phyloP scores from a whole-genome alignment of 2,329 filamentous ascomycete genomes.

The Colletotrichum tofieldiae region DNA sequence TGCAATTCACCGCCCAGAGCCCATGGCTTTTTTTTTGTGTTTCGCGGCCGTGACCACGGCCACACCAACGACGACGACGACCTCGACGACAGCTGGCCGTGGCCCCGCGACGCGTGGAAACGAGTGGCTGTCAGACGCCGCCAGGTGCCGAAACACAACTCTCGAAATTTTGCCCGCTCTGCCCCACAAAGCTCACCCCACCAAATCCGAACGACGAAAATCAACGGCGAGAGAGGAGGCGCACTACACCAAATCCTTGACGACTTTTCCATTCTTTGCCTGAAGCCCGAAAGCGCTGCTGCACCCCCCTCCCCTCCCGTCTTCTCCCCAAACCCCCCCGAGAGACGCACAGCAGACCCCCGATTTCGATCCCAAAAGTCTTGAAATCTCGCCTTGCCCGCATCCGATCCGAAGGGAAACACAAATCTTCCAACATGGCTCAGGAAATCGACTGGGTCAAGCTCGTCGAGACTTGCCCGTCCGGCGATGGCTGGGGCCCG shows the following conservation, averaged over 20 bases:
- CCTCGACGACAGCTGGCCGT: slow-evolving; percentile 5
- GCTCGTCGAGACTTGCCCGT: slow-evolving; percentile 80
- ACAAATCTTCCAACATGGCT: slow-evolving; percentile 56
- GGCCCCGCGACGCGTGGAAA: slow-evolving; percentile 36
- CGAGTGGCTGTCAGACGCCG: slow-evolving; percentile 22
- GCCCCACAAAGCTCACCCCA: slow-evolving; percentile 46
- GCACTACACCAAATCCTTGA: slow-evolving; percentile 42
- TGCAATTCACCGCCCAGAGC: slow-evolving; percentile 1
- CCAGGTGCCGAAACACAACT: slow-evolving; percentile 31
- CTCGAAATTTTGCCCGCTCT: slow-evolving; percentile 44
- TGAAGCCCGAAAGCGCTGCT: slow-evolving; percentile 40
- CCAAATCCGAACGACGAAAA: slow-evolving; percentile 44
- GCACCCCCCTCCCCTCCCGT: slow-evolving; percentile 25
- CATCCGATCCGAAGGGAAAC: slow-evolving; percentile 15
- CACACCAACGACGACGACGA: neutral
- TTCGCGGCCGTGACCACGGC: neutral
- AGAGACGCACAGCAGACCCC: slow-evolving; percentile 23
- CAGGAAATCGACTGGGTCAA: slow-evolving; percentile 72
- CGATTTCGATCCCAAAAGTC: slow-evolving; percentile 11
- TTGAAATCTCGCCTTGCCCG: slow-evolving; percentile 2
- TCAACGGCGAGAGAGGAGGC: slow-evolving; percentile 42
- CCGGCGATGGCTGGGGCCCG: slow-evolving; percentile 90
- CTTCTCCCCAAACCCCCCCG: slow-evolving; percentile 16
- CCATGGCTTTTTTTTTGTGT: neutral
- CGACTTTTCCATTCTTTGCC: slow-evolving; percentile 40